Conservation (phyloP, 2,329 filamentous ascomycete genomes). For the Sporothrix pseudoabietina region DNA sequence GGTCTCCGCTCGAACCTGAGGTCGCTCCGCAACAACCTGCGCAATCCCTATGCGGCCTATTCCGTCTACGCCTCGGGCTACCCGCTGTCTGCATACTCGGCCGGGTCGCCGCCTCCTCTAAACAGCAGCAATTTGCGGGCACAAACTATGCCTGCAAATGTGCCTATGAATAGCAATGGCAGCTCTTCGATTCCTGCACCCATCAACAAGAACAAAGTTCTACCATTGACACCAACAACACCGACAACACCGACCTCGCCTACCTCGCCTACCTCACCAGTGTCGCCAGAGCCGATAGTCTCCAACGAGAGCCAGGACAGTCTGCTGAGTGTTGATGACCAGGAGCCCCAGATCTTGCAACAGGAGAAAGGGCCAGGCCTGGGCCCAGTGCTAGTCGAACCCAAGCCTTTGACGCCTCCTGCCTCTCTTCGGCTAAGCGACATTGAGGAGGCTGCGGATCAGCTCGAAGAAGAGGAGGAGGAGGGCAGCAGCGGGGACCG, state of each 20-base stretch:
- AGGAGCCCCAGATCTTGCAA: background rate
- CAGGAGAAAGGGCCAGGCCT: background rate
- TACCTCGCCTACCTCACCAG: background rate
- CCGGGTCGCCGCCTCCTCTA: slow-evolving; percentile 23
- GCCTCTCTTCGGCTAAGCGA: slow-evolving; percentile 25
- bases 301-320: slow-evolving; percentile 37
- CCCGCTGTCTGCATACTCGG: slow-evolving; percentile 17
- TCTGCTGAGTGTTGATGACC: background rate
- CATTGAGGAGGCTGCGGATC: slow-evolving; percentile 28
- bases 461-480: background rate
- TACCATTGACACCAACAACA: slow-evolving; percentile 39
- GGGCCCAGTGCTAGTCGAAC: background rate
- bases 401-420: slow-evolving; percentile 20
- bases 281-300: background rate
- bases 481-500: slow-evolving; percentile 3
- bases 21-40: slow-evolving; percentile 29
- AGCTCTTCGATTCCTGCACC: background rate
- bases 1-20: slow-evolving; percentile 28
- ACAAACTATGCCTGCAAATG: background rate
- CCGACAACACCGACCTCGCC: slow-evolving; percentile 38
- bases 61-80: slow-evolving; percentile 20
- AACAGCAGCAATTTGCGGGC: background rate
- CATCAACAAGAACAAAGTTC: slow-evolving; percentile 39
- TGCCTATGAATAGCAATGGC: background rate
- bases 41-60: slow-evolving; percentile 25